Evolutionary conservation across 768 basidiomycete genomes (phyloP).

Genomic region (Collybiopsis luxurians): DNA sequence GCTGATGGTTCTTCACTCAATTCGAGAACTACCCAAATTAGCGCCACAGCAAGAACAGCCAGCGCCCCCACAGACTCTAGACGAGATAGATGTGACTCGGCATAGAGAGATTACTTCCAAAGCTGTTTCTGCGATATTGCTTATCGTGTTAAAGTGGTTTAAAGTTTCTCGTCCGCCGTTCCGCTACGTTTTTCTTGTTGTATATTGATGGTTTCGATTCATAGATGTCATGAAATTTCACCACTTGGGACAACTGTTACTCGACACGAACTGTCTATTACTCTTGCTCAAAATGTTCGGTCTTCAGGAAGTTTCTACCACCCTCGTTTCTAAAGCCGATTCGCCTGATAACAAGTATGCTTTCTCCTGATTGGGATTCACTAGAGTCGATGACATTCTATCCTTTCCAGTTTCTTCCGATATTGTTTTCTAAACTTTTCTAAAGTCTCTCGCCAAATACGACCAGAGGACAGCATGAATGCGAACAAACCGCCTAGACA

Average conservation of each 20-base stretch:
- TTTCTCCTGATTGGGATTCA: not conserved
- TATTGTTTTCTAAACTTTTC: slow-evolving; percentile 85
- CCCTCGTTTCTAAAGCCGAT: slow-evolving; percentile 88
- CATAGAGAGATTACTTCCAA: slow-evolving; percentile 98
- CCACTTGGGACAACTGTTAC: slow-evolving; percentile 90
- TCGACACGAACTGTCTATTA: slow-evolving; percentile 93
- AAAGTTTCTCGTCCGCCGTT: slow-evolving; percentile 87
- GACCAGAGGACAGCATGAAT: slow-evolving; percentile 65
- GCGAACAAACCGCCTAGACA: slow-evolving; percentile 62
- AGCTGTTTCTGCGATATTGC: slow-evolving; percentile 90
- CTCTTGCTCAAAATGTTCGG: slow-evolving; percentile 98
- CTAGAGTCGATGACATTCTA: not conserved
- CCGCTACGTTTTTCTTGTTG: not conserved
- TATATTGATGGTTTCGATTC: slow-evolving; percentile 3
- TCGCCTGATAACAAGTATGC: slow-evolving; percentile 78
- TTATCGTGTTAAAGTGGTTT: slow-evolving; percentile 95
- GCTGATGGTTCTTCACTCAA: slow-evolving; percentile 5
- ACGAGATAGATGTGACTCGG: slow-evolving; percentile 90
- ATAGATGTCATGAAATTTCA: slow-evolving; percentile 98
- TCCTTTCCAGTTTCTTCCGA: slow-evolving; percentile 80
- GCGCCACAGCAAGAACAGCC: slow-evolving; percentile 58
- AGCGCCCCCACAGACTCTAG: slow-evolving; percentile 71
- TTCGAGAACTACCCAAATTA: not conserved
- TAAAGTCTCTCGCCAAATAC: slow-evolving; percentile 53
- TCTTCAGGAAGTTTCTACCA: slow-evolving; percentile 83